These are phyloP conservation scores for Mycena citricolor DNA, from an alignment of 1,284 basidiomycete species.

Conservation along the genomic window DNA sequence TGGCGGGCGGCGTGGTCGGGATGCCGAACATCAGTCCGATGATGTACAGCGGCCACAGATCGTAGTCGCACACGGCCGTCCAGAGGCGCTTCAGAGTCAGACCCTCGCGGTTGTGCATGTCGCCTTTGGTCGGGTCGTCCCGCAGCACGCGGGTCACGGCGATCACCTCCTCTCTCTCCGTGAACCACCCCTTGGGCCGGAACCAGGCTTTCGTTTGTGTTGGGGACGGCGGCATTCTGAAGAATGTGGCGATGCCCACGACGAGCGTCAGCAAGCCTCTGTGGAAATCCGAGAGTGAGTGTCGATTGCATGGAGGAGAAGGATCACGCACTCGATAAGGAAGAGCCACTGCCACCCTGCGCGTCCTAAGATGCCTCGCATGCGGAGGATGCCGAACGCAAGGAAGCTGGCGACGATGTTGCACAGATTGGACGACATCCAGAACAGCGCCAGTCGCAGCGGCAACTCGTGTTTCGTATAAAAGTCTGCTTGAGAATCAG, in stretches of 20 bases:
- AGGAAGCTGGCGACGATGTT: slow-evolving; percentile 60
- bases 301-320: background rate
- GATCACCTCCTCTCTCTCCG: slow-evolving; percentile 53
- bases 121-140: slow-evolving; percentile 69
- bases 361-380: slow-evolving; percentile 55
- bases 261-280: slow-evolving; percentile 51
- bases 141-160: slow-evolving; percentile 61
- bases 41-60: slow-evolving; percentile 71
- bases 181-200: slow-evolving; percentile 73
- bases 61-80: slow-evolving; percentile 59
- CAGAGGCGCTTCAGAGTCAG: slow-evolving; percentile 56
- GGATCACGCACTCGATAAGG: slow-evolving; percentile 42
- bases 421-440: slow-evolving; percentile 59
- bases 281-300: background rate
- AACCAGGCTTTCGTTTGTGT: slow-evolving; percentile 70
- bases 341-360: slow-evolving; percentile 63
- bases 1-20: slow-evolving; percentile 46
- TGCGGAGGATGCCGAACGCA: slow-evolving; percentile 60
- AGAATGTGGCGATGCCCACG: slow-evolving; percentile 64
- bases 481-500: slow-evolving; percentile 42
- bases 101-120: slow-evolving; percentile 81
- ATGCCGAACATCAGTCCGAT: slow-evolving; percentile 45
- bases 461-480: slow-evolving; percentile 71
- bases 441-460: slow-evolving; percentile 65
- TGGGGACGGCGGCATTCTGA: slow-evolving; percentile 64